These are phyloP conservation scores for Umbelopsis ramanniana DNA, from an alignment of 192 early-diverging fungal species.

Conservation along the genomic window DNA sequence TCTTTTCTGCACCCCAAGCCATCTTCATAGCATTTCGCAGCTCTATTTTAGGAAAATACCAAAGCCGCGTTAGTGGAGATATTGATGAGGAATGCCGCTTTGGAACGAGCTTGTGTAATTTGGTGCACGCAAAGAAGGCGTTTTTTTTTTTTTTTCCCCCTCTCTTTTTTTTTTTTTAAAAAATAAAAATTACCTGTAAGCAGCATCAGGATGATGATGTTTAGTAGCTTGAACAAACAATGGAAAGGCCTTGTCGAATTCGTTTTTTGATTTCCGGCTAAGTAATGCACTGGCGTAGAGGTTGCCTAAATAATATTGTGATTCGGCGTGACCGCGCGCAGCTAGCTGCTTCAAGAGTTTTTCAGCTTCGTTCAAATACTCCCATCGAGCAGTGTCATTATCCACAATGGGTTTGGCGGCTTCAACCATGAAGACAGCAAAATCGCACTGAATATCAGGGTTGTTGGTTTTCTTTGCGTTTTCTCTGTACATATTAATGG, in stretches of 20 bases:
- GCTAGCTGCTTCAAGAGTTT: conserved; percentile 62
- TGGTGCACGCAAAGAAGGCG: no score
- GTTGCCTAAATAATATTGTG: conserved; percentile 71
- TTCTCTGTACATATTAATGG: conserved; percentile 60
- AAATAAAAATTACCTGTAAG: conserved; percentile 50
- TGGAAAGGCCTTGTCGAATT: conserved; percentile 69
- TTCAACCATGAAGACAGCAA: conserved; percentile 67
- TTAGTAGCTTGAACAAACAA: conserved; percentile 69
- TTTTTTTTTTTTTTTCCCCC: no score
- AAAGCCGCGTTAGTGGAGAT: neutral
- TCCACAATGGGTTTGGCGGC: conserved; percentile 50
- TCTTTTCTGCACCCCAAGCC: conserved; percentile 65
- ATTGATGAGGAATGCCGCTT: neutral
- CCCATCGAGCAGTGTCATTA: conserved; percentile 41
- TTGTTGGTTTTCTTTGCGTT: conserved; percentile 69
- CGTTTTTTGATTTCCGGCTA: conserved; percentile 54
- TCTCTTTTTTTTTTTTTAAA: no score
- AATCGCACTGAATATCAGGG: conserved; percentile 62
- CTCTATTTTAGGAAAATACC: conserved; percentile 24
- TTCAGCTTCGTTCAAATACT: conserved; percentile 67
- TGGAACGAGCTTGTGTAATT: no score
- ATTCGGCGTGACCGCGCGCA: conserved; percentile 60
- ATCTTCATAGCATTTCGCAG: conserved; percentile 66
- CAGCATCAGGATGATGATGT: conserved; percentile 64
- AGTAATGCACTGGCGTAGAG: conserved; percentile 64